These are phyloP conservation scores for Russula sp. DNA, from an alignment of 768 basidiomycete genomes.

Conservation along the genomic window DNA sequence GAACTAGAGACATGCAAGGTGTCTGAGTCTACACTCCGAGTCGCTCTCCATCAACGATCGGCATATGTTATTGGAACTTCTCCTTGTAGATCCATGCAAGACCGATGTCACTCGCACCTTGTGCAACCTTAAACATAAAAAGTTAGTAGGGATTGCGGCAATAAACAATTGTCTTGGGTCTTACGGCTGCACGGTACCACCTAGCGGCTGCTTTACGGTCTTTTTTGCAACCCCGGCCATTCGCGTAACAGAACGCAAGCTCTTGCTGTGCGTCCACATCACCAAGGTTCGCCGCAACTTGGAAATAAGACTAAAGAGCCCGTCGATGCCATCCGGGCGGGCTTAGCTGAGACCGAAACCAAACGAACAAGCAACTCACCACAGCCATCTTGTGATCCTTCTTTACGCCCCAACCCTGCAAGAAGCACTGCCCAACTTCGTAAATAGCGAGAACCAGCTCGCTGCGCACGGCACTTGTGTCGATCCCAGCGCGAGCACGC, in stretches of 20 bases:
- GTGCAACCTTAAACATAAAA: constrained; percentile 40
- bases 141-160: not conserved
- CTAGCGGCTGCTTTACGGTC: constrained; percentile 79
- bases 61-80: constrained; percentile 46
- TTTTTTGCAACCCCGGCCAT: constrained; percentile 87
- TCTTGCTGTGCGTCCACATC: constrained; percentile 86
- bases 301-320: constrained; percentile 64
- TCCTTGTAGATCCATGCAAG: constrained; percentile 91
- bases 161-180: constrained; percentile 25
- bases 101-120: constrained; percentile 77
- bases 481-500: constrained; percentile 47
- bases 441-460: constrained; percentile 87
- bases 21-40: not conserved
- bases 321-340: not conserved
- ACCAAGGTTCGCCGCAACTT: constrained; percentile 75
- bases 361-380: constrained; percentile 38
- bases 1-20: not conserved
- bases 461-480: constrained; percentile 50
- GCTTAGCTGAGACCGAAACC: not conserved
- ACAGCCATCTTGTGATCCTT: constrained; percentile 90
- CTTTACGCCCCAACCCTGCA: constrained; percentile 83
- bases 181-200: constrained; percentile 85
- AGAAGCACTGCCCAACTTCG: constrained; percentile 90
- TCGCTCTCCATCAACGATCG: not conserved
- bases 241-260: constrained; percentile 77